phyloP scores from a whole-genome alignment of 2,329 filamentous ascomycete genomes.

The Aspergillus sp. region DNA sequence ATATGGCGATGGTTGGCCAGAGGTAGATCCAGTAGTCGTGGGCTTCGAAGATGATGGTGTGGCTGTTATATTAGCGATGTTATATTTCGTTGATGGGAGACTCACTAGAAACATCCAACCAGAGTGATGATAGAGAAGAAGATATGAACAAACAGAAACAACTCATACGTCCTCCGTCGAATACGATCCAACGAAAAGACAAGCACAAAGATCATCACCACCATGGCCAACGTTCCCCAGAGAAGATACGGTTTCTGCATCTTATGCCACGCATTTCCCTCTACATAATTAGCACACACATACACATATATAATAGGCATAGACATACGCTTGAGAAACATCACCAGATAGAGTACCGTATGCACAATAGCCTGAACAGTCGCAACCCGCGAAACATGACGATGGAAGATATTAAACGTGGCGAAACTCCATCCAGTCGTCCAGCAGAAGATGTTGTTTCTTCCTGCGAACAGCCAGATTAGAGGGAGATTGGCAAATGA shows the following conservation, averaged over 20 bases:
- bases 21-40: slow-evolving; percentile 47
- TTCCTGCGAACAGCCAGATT: slow-evolving; percentile 62
- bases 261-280: slow-evolving; percentile 20
- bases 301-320: not conserved
- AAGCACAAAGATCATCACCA: slow-evolving; percentile 38
- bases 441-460: slow-evolving; percentile 64
- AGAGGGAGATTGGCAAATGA: slow-evolving; percentile 60
- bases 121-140: slow-evolving; percentile 35
- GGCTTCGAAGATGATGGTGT: slow-evolving; percentile 45
- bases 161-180: slow-evolving; percentile 40
- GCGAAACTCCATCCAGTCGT: slow-evolving; percentile 65
- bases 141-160: slow-evolving; percentile 39
- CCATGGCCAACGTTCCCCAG: slow-evolving; percentile 26
- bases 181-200: slow-evolving; percentile 44
- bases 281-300: slow-evolving; percentile 8
- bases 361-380: slow-evolving; percentile 61
- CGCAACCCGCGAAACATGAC: slow-evolving; percentile 60
- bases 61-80: slow-evolving; percentile 25
- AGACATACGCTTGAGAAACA: slow-evolving; percentile 22
- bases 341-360: slow-evolving; percentile 53
- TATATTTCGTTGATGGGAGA: not conserved
- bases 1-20: slow-evolving; percentile 46
- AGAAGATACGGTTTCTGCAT: slow-evolving; percentile 23
- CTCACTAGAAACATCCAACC: slow-evolving; percentile 46
- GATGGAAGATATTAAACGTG: slow-evolving; percentile 64